Conservation (phyloP, 2,329 filamentous ascomycete species). For the Aspergillus sp. region DNA sequence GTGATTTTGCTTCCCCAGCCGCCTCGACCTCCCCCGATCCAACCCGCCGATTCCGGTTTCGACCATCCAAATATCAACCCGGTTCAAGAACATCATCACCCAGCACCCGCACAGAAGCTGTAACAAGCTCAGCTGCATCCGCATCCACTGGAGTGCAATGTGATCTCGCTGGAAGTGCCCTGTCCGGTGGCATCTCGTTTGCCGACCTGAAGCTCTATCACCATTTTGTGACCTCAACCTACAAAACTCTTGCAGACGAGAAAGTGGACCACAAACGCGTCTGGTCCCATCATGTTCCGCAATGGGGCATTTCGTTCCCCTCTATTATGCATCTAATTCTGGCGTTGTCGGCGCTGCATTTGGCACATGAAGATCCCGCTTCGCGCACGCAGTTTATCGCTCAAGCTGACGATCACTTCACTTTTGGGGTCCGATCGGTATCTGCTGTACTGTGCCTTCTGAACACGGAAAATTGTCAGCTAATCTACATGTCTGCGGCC, state of each 20-base stretch:
- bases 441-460: conserved; percentile 31
- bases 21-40: conserved; percentile 7
- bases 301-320: conserved; percentile 34
- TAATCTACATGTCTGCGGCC: conserved; percentile 34
- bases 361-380: conserved; percentile 24
- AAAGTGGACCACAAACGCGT: conserved; percentile 25
- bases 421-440: conserved; percentile 37
- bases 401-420: conserved; percentile 38
- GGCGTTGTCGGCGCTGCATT: conserved; percentile 33
- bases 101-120: conserved; percentile 4
- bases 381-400: conserved; percentile 23
- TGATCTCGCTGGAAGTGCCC: conserved; percentile 14
- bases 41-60: conserved; percentile 21
- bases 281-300: conserved; percentile 33
- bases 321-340: conserved; percentile 38
- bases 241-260: conserved; percentile 28
- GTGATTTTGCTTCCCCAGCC: conserved; percentile 24
- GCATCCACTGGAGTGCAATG: conserved; percentile 19
- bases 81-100: background rate
- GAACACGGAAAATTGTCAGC: conserved; percentile 32
- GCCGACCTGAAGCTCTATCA: conserved; percentile 36
- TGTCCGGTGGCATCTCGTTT: conserved; percentile 25
- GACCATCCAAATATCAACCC: conserved; percentile 22
- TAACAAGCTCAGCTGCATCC: background rate
- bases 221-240: conserved; percentile 32